These are phyloP conservation scores for Purshia tridentata DNA, from an alignment of 306 rosid species.

Conservation along the genomic window DNA sequence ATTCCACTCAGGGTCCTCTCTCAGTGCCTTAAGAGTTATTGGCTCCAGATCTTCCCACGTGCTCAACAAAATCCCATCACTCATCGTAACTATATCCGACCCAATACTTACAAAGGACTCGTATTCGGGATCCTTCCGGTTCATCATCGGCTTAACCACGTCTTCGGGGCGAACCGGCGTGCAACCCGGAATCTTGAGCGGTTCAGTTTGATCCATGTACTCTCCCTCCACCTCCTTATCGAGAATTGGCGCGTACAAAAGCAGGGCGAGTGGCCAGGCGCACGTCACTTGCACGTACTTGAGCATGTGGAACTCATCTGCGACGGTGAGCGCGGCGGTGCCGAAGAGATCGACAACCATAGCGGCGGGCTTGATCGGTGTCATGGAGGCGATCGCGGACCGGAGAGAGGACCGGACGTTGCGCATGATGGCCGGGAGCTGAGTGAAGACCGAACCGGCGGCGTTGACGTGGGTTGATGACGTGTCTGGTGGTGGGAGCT, in stretches of 20 bases:
- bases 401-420: slow-evolving; percentile 9
- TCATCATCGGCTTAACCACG: slow-evolving; percentile 33
- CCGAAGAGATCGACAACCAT: slow-evolving; percentile 57
- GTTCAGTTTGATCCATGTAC: slow-evolving; percentile 33
- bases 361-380: slow-evolving; percentile 23
- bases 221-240: slow-evolving; percentile 34
- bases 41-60: slow-evolving; percentile 59
- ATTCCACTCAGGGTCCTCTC: slow-evolving; percentile 27
- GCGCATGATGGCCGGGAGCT: slow-evolving; percentile 31
- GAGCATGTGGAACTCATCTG: slow-evolving; percentile 45
- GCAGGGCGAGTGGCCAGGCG: slow-evolving; percentile 45
- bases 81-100: background rate
- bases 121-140: slow-evolving; percentile 27
- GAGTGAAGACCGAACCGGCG: background rate
- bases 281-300: slow-evolving; percentile 35
- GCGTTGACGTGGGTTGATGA: slow-evolving; percentile 20
- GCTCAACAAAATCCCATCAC: slow-evolving; percentile 55
- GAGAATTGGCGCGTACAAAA: slow-evolving; percentile 20
- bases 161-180: slow-evolving; percentile 38
- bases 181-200: slow-evolving; percentile 41
- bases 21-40: background rate
- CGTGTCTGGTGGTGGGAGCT: slow-evolving; percentile 30
- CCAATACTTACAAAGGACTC: background rate
- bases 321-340: slow-evolving; percentile 35
- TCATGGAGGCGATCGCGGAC: background rate